A percentile compares a stretch with the other conserved stretches of the same genome.
These are phyloP conservation scores for Chalciporus pseudorubinellus DNA, from an alignment of 768 basidiomycete species.

Conservation along the genomic window DNA sequence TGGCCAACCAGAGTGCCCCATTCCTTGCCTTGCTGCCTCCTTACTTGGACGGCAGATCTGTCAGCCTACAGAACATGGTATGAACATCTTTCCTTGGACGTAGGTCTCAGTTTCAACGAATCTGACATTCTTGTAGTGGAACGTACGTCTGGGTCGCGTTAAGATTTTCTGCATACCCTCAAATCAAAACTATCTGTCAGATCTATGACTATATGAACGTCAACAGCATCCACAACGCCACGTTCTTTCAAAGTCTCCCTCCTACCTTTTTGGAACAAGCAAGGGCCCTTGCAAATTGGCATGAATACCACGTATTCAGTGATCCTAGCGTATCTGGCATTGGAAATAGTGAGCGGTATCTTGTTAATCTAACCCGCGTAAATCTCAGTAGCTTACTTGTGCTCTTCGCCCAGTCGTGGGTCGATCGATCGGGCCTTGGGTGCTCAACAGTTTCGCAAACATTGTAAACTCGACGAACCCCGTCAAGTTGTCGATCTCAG, in stretches of 20 bases:
- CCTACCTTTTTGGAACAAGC: conserved; percentile 50
- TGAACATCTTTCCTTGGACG: neutral
- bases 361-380: conserved; percentile 1
- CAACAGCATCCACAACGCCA: conserved; percentile 60
- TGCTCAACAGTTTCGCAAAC: conserved; percentile 50
- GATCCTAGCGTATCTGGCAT: conserved; percentile 52
- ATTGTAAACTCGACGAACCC: conserved; percentile 53
- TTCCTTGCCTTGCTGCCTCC: conserved; percentile 51
- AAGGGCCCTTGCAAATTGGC: conserved; percentile 65
- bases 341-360: conserved; percentile 55
- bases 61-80: conserved; percentile 59
- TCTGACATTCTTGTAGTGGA: conserved; percentile 37
- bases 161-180: neutral
- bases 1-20: no score
- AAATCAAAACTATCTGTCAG: conserved; percentile 29
- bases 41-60: conserved; percentile 53
- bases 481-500: conserved; percentile 55
- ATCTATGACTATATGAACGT: conserved; percentile 77
- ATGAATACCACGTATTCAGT: conserved; percentile 69
- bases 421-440: conserved; percentile 58
- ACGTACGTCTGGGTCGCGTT: conserved; percentile 32
- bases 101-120: neutral
- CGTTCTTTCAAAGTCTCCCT: conserved; percentile 49
- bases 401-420: conserved; percentile 52
- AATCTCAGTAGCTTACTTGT: neutral